Evolutionary conservation across 2,329 filamentous ascomycete species (phyloP).

Genomic region (Ceratocystis ficicola): DNA sequence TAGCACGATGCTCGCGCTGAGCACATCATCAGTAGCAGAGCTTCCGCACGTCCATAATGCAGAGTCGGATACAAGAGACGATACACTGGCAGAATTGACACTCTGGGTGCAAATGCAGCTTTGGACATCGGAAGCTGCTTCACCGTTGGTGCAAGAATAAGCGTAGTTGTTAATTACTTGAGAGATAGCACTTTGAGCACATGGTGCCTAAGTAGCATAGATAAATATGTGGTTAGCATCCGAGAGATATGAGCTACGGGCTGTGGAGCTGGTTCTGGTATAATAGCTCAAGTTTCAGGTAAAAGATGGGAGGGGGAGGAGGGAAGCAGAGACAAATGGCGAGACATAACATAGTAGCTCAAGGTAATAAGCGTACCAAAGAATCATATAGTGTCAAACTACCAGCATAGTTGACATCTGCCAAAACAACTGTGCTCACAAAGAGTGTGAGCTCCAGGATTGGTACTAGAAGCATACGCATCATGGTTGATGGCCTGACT

Average conservation of each 20-base stretch:
- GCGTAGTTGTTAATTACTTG: conserved; percentile 36
- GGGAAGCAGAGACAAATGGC: conserved; percentile 12
- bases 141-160: conserved; percentile 32
- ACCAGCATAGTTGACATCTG: conserved; percentile 34
- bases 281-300: too few species aligned
- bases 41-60: conserved; percentile 36
- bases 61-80: conserved; percentile 31
- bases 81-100: conserved; percentile 32
- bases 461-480: not conserved
- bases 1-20: conserved; percentile 37
- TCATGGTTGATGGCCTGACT: not conserved
- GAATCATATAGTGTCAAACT: conserved; percentile 34
- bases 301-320: not conserved
- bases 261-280: not conserved
- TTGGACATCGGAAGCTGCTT: conserved; percentile 36
- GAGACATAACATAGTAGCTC: not conserved
- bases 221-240: not conserved
- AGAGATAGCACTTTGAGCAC: conserved; percentile 36
- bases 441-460: not conserved
- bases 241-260: not conserved
- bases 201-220: conserved; percentile 35
- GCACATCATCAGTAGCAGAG: conserved; percentile 37
- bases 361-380: conserved; percentile 29
- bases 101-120: conserved; percentile 43
- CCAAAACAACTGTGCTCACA: not conserved